Percentiles rank a stretch among this genome's conserved stretches.
Conservation (phyloP, 2,329 filamentous ascomycete genomes). For the Paramyrothecium roridum region DNA sequence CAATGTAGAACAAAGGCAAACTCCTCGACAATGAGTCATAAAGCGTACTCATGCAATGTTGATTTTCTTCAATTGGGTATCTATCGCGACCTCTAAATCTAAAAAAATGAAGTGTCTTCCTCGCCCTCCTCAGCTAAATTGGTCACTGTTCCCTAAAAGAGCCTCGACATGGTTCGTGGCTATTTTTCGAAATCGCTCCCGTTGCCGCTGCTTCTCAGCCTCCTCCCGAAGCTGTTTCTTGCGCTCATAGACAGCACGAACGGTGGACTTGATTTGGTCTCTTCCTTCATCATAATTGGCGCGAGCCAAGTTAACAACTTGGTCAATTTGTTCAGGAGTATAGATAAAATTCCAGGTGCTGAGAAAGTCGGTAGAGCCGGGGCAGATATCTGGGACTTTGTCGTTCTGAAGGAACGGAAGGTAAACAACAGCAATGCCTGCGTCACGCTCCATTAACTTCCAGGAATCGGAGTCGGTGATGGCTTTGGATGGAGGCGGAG, state of each 20-base stretch:
- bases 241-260: conserved; percentile 87
- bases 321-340: conserved; percentile 83
- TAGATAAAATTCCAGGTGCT: conserved; percentile 99
- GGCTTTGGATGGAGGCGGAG: conserved; percentile 48
- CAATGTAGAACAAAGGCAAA: conserved; percentile 34
- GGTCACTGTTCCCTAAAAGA: conserved; percentile 60
- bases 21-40: conserved; percentile 18
- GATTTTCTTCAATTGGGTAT: conserved; percentile 11
- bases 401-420: conserved; percentile 85
- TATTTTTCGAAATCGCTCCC: conserved; percentile 41
- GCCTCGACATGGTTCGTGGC: conserved; percentile 49
- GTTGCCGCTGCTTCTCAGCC: conserved; percentile 36
- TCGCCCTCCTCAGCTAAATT: conserved; percentile 50
- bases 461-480: conserved; percentile 64
- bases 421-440: conserved; percentile 87
- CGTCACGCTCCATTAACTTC: conserved; percentile 66
- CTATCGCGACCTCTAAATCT: conserved; percentile 5
- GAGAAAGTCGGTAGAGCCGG: conserved; percentile 78
- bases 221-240: conserved; percentile 70
- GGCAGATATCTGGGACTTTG: conserved; percentile 77
- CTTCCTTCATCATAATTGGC: conserved; percentile 85
- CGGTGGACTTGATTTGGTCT: conserved; percentile 72
- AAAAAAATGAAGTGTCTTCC: background rate
- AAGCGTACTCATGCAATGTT: conserved; percentile 9
- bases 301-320: conserved; percentile 74